Conservation (phyloP, 2,329 filamentous ascomycete genomes). For the Neofusicoccum sp. region DNA sequence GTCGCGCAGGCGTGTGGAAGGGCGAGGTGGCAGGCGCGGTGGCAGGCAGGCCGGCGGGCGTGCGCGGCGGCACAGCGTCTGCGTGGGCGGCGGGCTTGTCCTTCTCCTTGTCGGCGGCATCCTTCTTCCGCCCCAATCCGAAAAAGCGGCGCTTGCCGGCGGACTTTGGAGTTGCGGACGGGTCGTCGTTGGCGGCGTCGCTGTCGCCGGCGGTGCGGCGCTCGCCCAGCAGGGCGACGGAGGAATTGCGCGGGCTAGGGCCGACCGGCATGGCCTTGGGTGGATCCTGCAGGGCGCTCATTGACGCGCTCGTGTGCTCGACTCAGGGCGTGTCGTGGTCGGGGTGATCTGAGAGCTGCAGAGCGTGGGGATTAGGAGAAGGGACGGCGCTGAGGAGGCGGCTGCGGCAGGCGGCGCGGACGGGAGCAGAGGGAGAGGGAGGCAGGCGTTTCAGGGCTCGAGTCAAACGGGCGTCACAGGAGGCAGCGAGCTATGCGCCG, state of each 20-base stretch:
- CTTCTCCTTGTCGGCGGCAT: slow-evolving; percentile 23
- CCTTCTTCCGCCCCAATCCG: slow-evolving; percentile 37
- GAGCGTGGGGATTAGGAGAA: not conserved
- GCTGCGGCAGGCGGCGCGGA: not conserved
- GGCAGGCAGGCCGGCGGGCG: slow-evolving; percentile 8
- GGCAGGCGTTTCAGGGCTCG: slow-evolving; percentile 4
- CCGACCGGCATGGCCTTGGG: slow-evolving; percentile 19
- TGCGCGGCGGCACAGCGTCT: not conserved
- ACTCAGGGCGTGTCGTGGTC: not conserved
- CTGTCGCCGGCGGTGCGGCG: slow-evolving; percentile 17
- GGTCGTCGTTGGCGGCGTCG: slow-evolving; percentile 23
- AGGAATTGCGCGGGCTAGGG: slow-evolving; percentile 24
- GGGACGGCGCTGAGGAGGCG: not conserved
- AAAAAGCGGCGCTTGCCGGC: slow-evolving; percentile 37
- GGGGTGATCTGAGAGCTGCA: not conserved
- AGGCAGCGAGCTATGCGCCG: slow-evolving; percentile 1
- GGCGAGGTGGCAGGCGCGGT: not conserved
- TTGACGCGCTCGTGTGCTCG: slow-evolving; percentile 19
- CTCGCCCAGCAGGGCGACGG: slow-evolving; percentile 24
- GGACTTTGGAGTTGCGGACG: not conserved
- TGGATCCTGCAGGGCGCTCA: slow-evolving; percentile 26
- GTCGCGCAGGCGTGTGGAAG: slow-evolving; percentile 2
- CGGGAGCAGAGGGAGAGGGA: not conserved
- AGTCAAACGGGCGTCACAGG: slow-evolving; percentile 11
- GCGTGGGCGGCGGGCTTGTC: not conserved